Evolutionary conservation across 345 rosid species (phyloP).

Genomic region (Gossypium ekmanianum): DNA sequence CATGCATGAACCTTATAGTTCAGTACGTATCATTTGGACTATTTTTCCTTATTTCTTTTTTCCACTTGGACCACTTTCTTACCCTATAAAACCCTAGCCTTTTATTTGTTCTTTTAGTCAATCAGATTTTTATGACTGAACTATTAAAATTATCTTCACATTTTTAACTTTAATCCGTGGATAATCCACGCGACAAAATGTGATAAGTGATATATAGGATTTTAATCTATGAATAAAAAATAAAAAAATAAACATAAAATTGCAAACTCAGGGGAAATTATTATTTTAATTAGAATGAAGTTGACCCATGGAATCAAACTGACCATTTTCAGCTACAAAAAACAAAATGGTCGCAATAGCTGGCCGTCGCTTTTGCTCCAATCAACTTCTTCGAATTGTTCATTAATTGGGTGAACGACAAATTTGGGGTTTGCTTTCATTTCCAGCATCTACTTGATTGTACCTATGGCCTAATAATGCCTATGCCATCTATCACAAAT

Average conservation of each 20-base stretch:
- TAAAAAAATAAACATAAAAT: no score
- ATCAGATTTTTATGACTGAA: no score
- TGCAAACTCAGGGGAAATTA: neutral
- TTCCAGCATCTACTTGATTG: neutral
- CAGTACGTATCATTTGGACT: slow-evolving; percentile 10
- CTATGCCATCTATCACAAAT: no score
- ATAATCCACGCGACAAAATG: no score
- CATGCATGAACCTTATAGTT: slow-evolving; percentile 31
- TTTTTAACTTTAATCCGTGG: no score
- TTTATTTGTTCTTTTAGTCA: no score
- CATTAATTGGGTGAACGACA: neutral
- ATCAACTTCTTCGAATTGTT: slow-evolving; percentile 5
- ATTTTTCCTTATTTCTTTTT: neutral
- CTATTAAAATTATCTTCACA: neutral
- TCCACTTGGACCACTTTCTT: neutral
- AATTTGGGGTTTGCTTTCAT: neutral
- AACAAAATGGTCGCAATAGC: neutral
- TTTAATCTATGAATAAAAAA: no score
- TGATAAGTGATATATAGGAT: no score
- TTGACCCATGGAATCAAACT: slow-evolving; percentile 24
- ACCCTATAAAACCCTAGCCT: neutral
- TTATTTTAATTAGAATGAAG: slow-evolving; percentile 16
- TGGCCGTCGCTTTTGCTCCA: slow-evolving; percentile 16
- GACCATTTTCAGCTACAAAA: slow-evolving; percentile 11
- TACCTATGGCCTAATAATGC: neutral